Percentiles rank a stretch among this genome's conserved stretches.
Conservation (phyloP, 139 green algal genomes). For the Chlorella vulgaris region DNA sequence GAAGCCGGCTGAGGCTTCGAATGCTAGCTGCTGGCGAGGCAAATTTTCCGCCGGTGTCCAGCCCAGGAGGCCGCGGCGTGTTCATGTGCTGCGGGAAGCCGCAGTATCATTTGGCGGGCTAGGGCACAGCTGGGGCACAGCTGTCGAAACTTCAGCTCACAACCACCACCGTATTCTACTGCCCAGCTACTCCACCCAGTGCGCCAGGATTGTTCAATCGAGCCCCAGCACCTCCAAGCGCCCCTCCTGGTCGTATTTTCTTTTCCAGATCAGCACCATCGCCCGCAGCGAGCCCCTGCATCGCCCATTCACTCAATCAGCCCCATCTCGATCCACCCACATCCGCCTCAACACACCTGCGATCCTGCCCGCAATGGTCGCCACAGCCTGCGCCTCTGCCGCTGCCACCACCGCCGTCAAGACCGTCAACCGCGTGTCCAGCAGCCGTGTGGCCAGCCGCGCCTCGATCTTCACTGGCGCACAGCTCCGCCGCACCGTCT, state of each 20-base stretch:
- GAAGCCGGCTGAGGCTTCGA: constrained; percentile 11
- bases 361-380: too few species aligned
- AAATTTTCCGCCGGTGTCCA: constrained; percentile 3
- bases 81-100: background rate
- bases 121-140: background rate
- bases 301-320: too few species aligned
- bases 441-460: background rate
- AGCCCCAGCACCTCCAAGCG: too few species aligned
- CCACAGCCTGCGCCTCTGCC: background rate
- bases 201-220: too few species aligned
- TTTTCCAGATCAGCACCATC: too few species aligned
- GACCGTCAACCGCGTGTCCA: background rate
- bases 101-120: background rate
- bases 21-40: constrained; percentile 2
- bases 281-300: too few species aligned
- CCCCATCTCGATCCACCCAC: too few species aligned
- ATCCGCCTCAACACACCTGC: too few species aligned
- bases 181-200: too few species aligned
- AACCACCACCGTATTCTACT: too few species aligned
- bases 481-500: background rate
- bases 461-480: constrained; percentile 19
- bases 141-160: too few species aligned
- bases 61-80: background rate
- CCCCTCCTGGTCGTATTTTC: too few species aligned
- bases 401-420: background rate